phyloP scores from a whole-genome alignment of 2,329 filamentous ascomycete genomes.

The Colletotrichum tropicicola region DNA sequence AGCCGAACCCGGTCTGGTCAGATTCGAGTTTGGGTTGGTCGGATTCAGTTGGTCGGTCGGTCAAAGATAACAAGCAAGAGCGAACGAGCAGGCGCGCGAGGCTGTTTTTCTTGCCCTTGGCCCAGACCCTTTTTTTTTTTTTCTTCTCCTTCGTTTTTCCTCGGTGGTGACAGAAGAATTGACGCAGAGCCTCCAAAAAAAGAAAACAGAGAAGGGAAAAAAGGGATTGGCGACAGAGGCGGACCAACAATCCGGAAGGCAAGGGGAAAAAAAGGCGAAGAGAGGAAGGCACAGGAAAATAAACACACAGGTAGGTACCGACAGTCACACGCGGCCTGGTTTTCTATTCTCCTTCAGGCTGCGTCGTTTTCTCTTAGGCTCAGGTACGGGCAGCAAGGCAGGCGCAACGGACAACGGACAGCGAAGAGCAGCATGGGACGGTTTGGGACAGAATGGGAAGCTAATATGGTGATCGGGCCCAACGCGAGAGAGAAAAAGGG shows the following conservation, averaged over 20 bases:
- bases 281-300: constrained; percentile 6
- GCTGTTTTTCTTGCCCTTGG: constrained; percentile 5
- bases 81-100: neutral
- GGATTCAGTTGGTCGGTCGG: neutral
- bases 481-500: constrained; percentile 24
- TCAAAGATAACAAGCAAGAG: constrained; percentile 22
- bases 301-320: neutral
- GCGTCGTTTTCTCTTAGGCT: constrained; percentile 12
- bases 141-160: constrained; percentile 15
- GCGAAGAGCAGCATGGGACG: constrained; percentile 9
- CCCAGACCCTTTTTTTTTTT: constrained; percentile 10
- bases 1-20: constrained; percentile 2
- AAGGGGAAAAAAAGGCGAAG: neutral
- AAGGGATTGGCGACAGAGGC: neutral
- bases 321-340: constrained; percentile 18
- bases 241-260: neutral
- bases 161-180: constrained; percentile 22
- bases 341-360: constrained; percentile 11
- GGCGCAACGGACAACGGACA: constrained; percentile 6
- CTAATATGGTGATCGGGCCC: constrained; percentile 27
- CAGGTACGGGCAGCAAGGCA: constrained; percentile 11
- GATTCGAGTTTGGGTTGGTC: constrained; percentile 14
- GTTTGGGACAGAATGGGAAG: constrained; percentile 25
- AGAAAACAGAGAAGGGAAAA: neutral
- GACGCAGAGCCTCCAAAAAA: constrained; percentile 22